Percentiles rank a stretch among this genome's conserved stretches.
Conservation (phyloP, 2,329 filamentous ascomycete genomes). For the Leptodontidium sp. region DNA sequence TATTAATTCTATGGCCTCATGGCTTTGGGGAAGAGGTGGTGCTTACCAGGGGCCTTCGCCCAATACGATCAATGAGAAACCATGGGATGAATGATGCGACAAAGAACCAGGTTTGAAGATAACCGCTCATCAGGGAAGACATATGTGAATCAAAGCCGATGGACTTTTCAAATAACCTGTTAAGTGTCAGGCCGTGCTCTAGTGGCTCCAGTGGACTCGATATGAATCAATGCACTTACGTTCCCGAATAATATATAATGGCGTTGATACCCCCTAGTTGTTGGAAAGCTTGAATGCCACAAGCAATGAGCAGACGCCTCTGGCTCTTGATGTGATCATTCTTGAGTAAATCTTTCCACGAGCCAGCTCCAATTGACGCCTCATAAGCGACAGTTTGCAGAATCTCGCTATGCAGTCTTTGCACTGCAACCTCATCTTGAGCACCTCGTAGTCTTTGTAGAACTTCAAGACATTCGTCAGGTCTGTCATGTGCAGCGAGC, state of each 20-base stretch:
- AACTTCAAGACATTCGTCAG: conserved; percentile 52
- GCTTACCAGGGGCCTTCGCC: conserved; percentile 65
- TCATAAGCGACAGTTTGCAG: conserved; percentile 48
- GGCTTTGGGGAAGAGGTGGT: too few species aligned
- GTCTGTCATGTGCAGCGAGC: conserved; percentile 51
- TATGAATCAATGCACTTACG: background rate
- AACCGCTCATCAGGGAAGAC: conserved; percentile 60
- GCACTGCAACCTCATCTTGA: conserved; percentile 32
- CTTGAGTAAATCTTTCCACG: conserved; percentile 40
- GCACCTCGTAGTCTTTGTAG: conserved; percentile 59
- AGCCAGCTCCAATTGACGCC: conserved; percentile 46
- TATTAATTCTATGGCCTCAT: background rate
- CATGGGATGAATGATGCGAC: conserved; percentile 51
- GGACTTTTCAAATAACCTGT: conserved; percentile 56
- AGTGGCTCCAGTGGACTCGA: background rate
- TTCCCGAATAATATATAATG: conserved; percentile 51
- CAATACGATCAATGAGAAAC: conserved; percentile 61
- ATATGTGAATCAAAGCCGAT: conserved; percentile 53
- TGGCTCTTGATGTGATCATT: conserved; percentile 52
- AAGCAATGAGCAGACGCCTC: conserved; percentile 58
- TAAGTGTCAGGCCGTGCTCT: conserved; percentile 23
- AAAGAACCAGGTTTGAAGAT: conserved; percentile 58
- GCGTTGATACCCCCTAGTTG: conserved; percentile 55
- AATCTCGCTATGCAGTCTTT: conserved; percentile 45
- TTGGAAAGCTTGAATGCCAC: conserved; percentile 59